These are phyloP conservation scores for Collybia nuda DNA, from an alignment of 768 basidiomycete species.

Conservation along the genomic window DNA sequence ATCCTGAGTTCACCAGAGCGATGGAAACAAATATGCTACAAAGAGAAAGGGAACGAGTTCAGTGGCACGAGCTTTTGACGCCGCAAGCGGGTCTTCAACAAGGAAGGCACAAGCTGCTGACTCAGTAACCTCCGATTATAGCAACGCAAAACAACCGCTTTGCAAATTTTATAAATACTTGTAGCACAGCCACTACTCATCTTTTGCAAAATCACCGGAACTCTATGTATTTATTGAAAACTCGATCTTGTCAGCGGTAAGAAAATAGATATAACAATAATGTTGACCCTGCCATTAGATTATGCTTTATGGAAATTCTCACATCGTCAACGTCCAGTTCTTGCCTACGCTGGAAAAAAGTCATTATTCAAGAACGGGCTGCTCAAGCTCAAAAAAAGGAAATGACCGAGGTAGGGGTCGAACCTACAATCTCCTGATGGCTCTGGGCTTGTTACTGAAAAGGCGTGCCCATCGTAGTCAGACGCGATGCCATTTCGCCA, in stretches of 20 bases:
- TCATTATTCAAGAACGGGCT: too few relatives aligned
- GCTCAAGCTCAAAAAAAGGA: not conserved
- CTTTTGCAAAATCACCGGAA: too few relatives aligned
- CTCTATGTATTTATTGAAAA: not conserved
- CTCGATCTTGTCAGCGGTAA: not conserved
- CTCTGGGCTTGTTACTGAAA: not conserved
- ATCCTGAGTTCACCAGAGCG: constrained; percentile 32
- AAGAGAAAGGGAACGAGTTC: not conserved
- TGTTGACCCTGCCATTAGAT: too few relatives aligned
- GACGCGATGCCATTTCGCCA: constrained; percentile 96
- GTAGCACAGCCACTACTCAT: too few relatives aligned
- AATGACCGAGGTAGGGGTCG: constrained; percentile 52
- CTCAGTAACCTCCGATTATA: not conserved
- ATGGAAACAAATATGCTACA: too few relatives aligned
- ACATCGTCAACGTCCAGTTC: too few relatives aligned
- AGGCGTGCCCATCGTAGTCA: constrained; percentile 62
- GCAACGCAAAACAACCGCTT: not conserved
- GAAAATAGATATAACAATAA: not conserved
- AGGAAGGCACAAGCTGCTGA: not conserved
- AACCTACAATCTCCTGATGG: constrained; percentile 81
- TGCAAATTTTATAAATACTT: too few relatives aligned
- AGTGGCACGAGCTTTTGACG: too few relatives aligned
- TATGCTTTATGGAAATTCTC: too few relatives aligned
- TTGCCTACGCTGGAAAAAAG: too few relatives aligned
- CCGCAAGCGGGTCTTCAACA: too few relatives aligned